A percentile compares a stretch with the other conserved stretches of the same genome.
phyloP scores from a whole-genome alignment of 345 rosid genomes.

The Eucalyptus coolabah region DNA sequence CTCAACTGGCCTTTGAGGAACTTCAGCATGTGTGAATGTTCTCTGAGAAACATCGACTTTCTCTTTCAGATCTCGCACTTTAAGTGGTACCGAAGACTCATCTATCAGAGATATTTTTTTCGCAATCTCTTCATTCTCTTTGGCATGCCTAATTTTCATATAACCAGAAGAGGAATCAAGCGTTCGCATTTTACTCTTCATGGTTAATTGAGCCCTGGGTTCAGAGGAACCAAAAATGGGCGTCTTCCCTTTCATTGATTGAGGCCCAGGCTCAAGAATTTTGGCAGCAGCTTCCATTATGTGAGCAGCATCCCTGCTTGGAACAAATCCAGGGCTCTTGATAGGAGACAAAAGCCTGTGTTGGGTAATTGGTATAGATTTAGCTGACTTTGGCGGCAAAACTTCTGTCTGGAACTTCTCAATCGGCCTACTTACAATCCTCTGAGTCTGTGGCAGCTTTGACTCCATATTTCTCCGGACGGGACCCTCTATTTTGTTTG shows the following conservation, averaged over 20 bases:
- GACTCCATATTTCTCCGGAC: constrained; percentile 13
- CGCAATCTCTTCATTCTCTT: constrained; percentile 53
- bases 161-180: constrained; percentile 53
- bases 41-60: constrained; percentile 33
- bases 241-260: neutral
- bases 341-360: constrained; percentile 93
- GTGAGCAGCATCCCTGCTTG: constrained; percentile 71
- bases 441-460: constrained; percentile 23
- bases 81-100: constrained; percentile 18
- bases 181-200: constrained; percentile 33
- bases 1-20: constrained; percentile 31
- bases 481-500: constrained; percentile 24
- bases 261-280: constrained; percentile 49
- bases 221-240: neutral
- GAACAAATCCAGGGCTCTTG: constrained; percentile 77
- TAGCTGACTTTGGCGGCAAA: constrained; percentile 90
- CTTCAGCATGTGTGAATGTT: constrained; percentile 28
- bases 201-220: neutral
- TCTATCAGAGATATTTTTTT: constrained; percentile 29
- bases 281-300: constrained; percentile 97
- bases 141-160: constrained; percentile 48
- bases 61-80: constrained; percentile 31
- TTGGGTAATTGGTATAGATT: constrained; percentile 84
- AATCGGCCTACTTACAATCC: constrained; percentile 45
- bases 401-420: constrained; percentile 92